Evolutionary conservation across 2,329 filamentous ascomycete species (phyloP), one percentile per base, ranked within the genome.

Genomic region (Penicillium psychrosexuale): DNA sequence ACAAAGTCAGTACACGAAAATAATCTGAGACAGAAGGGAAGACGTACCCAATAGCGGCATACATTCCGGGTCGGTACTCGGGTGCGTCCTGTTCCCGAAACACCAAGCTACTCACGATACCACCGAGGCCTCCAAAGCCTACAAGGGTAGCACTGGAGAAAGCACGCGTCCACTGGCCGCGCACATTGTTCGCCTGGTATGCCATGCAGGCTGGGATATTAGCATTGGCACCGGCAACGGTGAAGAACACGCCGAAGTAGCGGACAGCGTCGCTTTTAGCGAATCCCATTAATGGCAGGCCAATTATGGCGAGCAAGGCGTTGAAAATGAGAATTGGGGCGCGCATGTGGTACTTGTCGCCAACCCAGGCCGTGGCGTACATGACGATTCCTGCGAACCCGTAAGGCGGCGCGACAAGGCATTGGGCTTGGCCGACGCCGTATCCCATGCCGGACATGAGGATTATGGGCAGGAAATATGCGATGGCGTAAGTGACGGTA

Each of bases 181-280:
- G 85, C 66, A 95, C 87, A 73, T 95, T 95, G 75, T 93, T 94
- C 39, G 89, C 89, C 75, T 93, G 90, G 75, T 90, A 94, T 0
- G 89, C 82, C 77, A 95, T 84, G 43, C 84, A 79, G 1, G 84
- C 80, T 0, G 91, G 90, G 5, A 93, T 79, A 69, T 94, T 94
- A 61, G 86, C 82, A 72, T 91, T 91, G 60, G 86, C 85, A 8
- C 88, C 90, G 0, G 88, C 87, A 0, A 88, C 87, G n/a, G 84
- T 81, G 45, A 92, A 75, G 75, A 92, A 92, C 54, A 90, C 81
- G 51, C 88, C 89, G 58, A 90, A 85, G 72, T 90, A 91, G 42
- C 87, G 82, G 9, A 85, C 82, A 1, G 69, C 78, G 3, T 82
- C 63, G 59, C 72, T 79, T 24, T 73, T 66, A 42, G 82, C 78